Evolutionary conservation across 2,329 filamentous ascomycete genomes (phyloP), one percentile per base, ranked within the genome.

Genomic region (Talaromyces sp.): DNA sequence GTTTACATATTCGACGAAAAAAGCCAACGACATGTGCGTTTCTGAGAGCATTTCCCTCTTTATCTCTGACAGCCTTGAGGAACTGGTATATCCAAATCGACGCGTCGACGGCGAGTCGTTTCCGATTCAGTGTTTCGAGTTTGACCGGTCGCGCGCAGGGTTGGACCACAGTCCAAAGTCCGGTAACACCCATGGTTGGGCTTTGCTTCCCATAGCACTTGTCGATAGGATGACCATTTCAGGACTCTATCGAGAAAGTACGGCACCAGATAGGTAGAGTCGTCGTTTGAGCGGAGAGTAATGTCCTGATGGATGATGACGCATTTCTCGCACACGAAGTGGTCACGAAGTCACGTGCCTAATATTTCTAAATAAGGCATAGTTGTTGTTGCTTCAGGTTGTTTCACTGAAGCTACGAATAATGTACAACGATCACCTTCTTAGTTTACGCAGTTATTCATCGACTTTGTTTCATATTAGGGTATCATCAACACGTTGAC

Each of bases 81-180:
- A 99, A 99, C 71, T 99, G 94, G 80, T 99, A 99, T 67, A 99
- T 97, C 94, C 94, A 99, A 71, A 99, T 99, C 11, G 92, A 97
- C 59, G 95, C 94, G 76, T 99, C 94, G 64, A 99, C 91, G 48
- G 94, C 95, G 52, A 99, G 88, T 15, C 94, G 91, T 77, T 96
- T 97, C 66, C 89, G 90, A 73, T 97, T 97, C 61, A 99, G 85
- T 13, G 93, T 96, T 67, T 95, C 92, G 66, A 99, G 88, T 74
- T 96, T 97, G 62, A 95, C 96, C 19, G 94, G 95, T 37, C 94
- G 89, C 50, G 94, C 94, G 71, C 91, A 97, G 46, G 94, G 94
- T 76, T 96, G 90, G 63, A 97, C 81, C 54, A 99, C 91, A 63
- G 90, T 93, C 94, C 94, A 99, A 64, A 99, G 89, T 64, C 92